Percentiles rank a stretch among this genome's conserved stretches.
These are phyloP conservation scores for Evansstolkia leycettana DNA, from an alignment of 495 filamentous ascomycete species.

Conservation along the genomic window DNA sequence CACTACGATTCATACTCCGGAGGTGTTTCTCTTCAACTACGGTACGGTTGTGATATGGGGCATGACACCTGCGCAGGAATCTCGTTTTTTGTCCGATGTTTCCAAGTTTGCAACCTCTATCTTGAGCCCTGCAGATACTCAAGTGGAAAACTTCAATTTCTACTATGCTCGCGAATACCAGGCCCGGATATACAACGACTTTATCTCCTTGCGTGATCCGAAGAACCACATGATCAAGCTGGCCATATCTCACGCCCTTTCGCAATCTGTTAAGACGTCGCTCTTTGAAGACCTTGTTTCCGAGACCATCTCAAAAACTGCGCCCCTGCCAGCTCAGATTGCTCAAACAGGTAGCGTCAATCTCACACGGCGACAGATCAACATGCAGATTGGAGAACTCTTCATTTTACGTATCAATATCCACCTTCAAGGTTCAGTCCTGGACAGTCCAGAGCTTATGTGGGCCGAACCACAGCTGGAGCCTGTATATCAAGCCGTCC, in stretches of 20 bases:
- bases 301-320: constrained; percentile 79
- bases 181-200: constrained; percentile 97
- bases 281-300: constrained; percentile 95
- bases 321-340: constrained; percentile 80
- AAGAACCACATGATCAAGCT: constrained; percentile 96
- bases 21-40: constrained; percentile 94
- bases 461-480: constrained; percentile 97
- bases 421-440: constrained; percentile 89
- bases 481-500: constrained; percentile 86
- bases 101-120: constrained; percentile 93
- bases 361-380: constrained; percentile 74
- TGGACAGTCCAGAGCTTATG: constrained; percentile 96
- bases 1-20: constrained; percentile 74
- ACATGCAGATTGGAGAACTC: constrained; percentile 96
- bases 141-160: constrained; percentile 97
- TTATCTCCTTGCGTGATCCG: constrained; percentile 86
- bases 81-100: constrained; percentile 81
- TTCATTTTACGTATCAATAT: constrained; percentile 97
- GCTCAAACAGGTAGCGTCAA: constrained; percentile 83
- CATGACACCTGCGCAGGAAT: constrained; percentile 76
- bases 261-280: constrained; percentile 93
- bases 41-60: constrained; percentile 99
- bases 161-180: constrained; percentile 97
- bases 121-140: constrained; percentile 72
- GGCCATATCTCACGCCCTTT: constrained; percentile 87